These are phyloP conservation scores for Chamaecrista fasciculata DNA, from an alignment of 306 rosid species.

Conservation along the genomic window DNA sequence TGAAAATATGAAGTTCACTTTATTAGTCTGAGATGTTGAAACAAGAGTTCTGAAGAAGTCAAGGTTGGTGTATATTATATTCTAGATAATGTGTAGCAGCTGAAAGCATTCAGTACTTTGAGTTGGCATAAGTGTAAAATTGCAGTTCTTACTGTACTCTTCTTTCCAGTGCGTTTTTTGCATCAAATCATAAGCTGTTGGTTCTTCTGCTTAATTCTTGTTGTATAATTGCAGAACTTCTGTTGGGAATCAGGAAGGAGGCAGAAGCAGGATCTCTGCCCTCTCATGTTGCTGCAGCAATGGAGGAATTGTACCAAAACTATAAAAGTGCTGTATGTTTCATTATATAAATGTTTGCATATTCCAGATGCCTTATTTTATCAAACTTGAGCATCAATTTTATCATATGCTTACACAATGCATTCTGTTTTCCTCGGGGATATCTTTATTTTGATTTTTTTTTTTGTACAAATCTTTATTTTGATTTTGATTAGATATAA, in stretches of 20 bases:
- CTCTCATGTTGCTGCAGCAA: slow-evolving; percentile 61
- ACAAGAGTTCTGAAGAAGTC: not conserved
- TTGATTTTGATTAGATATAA: not conserved
- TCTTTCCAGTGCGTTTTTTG: not conserved
- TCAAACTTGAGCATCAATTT: not conserved
- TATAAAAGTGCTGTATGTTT: slow-evolving; percentile 75
- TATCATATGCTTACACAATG: not conserved
- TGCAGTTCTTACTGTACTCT: not conserved
- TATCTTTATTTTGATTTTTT: not conserved
- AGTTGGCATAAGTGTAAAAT: not conserved
- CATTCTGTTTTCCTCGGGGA: not conserved
- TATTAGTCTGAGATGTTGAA: slow-evolving; percentile 7
- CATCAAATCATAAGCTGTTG: slow-evolving; percentile 4
- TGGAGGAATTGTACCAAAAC: slow-evolving; percentile 79
- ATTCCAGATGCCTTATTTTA: slow-evolving; percentile 2
- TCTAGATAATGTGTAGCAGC: not conserved
- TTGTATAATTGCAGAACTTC: slow-evolving; percentile 61
- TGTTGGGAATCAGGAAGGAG: slow-evolving; percentile 67
- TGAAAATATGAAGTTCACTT: not conserved
- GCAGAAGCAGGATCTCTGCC: slow-evolving; percentile 80
- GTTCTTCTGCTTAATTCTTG: slow-evolving; percentile 22
- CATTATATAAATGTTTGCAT: slow-evolving; percentile 21
- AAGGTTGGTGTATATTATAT: not conserved
- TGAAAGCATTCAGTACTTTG: not conserved
- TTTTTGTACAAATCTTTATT: no score